Percentiles rank a stretch among this genome's conserved stretches.
phyloP scores from a whole-genome alignment of 106 monocot genomes.

The Dendrobium chrysotoxum region DNA sequence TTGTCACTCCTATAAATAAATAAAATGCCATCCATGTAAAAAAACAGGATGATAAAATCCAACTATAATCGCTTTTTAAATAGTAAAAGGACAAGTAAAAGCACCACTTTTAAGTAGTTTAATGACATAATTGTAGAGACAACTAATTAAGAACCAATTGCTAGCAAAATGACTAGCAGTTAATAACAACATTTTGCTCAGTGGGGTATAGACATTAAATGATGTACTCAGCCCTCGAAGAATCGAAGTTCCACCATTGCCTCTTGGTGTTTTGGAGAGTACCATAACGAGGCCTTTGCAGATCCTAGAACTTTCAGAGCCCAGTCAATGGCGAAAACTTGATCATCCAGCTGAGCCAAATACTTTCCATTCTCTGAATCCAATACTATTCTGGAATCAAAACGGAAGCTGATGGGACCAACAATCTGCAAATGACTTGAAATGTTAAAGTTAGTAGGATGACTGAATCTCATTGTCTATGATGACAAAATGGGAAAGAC shows the following conservation, averaged over 20 bases:
- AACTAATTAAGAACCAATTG: too few relatives aligned
- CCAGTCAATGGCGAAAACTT: constrained; percentile 71
- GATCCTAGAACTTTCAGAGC: constrained; percentile 88
- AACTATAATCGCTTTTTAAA: too few relatives aligned
- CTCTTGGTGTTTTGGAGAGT: constrained; percentile 59
- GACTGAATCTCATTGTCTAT: background rate
- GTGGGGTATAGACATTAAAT: background rate
- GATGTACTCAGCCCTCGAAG: constrained; percentile 55
- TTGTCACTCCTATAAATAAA: too few relatives aligned
- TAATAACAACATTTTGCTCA: too few relatives aligned
- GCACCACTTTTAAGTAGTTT: too few relatives aligned
- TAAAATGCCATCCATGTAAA: too few relatives aligned
- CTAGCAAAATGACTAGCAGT: too few relatives aligned
- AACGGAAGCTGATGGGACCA: constrained; percentile 74
- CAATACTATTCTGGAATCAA: constrained; percentile 48
- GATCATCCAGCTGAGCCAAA: constrained; percentile 30
- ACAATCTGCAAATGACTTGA: constrained; percentile 33
- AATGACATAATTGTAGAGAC: too few relatives aligned
- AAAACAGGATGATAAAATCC: too few relatives aligned
- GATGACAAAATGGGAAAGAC: background rate
- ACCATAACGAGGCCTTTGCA: constrained; percentile 91
- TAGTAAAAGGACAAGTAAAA: too few relatives aligned
- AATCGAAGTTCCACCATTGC: constrained; percentile 93
- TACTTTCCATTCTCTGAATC: constrained; percentile 23
- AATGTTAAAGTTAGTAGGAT: background rate